Evolutionary conservation across 306 rosid genomes (phyloP), one percentile per base, ranked within the genome.

Genomic region (Prunus davidiana): DNA sequence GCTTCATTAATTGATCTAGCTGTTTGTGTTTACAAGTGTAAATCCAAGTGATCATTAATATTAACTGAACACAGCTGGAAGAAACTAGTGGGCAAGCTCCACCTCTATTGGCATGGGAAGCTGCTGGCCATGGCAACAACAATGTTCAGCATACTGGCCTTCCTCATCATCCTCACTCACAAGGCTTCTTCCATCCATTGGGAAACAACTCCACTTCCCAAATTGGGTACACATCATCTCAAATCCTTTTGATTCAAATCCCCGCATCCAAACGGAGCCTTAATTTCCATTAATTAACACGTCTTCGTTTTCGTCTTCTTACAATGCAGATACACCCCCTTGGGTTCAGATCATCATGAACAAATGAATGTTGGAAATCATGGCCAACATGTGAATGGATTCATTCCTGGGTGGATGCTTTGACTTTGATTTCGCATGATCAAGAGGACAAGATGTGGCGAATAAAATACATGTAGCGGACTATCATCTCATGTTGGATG

Each of bases 341-440:
- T 70, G 65, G 85, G 72, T 55, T 63, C 69, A 60, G 81, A 66
- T 67, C 86, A 79, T 54, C 74, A 69, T 49, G 58, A 68, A 1
- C 51, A 47, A 64, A 80, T 73, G 72, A 82, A 86, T 67, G 72
- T 76, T 50, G 96, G 89, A 82, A 74, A 83, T 73, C 75, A 81
- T 54, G 73, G 83, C 51, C 79, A 86, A 65, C 84, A 75, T 69
- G 47, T 73, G 72, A 83, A 84, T 64, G 97, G 93, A 74, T 90
- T 76, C 76, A 32, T 82, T 28, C 82, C 84, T 66, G 93, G 88
- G 24, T 88, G 93, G 93, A 87, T 90, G 93, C 87, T 86, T 45
- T 90, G 79, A 86, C 30, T 16, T 56, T 58, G 78, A 62, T 32
- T 38, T 49, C 11, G 50, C 72, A 32, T 12, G 2, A 7, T 38